Conservation (phyloP, 1,284 basidiomycete species). For the Dichomitus squalens region DNA sequence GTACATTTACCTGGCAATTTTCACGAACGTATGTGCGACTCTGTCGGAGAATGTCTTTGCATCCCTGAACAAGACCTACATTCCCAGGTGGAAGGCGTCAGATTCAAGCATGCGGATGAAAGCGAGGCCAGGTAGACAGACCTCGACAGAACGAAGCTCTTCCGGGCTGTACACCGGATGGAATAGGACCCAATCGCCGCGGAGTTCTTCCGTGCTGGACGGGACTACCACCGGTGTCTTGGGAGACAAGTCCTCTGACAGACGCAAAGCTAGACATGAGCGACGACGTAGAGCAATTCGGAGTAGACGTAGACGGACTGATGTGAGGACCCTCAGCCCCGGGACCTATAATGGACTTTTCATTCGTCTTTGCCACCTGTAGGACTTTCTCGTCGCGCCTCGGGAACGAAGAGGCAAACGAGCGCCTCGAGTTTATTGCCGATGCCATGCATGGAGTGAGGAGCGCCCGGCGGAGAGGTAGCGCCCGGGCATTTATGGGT, state of each 20-base stretch:
- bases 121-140: conserved; percentile 29
- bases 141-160: conserved; percentile 80
- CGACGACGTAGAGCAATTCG: neutral
- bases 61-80: conserved; percentile 70
- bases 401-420: conserved; percentile 12
- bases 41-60: conserved; percentile 74
- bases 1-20: conserved; percentile 47
- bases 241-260: conserved; percentile 23
- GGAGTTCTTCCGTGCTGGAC: conserved; percentile 34
- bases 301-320: conserved; percentile 26
- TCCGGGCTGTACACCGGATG: conserved; percentile 80
- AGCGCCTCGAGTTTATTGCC: conserved; percentile 12
- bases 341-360: conserved; percentile 21
- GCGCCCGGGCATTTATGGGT: conserved; percentile 14
- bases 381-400: conserved; percentile 4
- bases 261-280: conserved; percentile 2
- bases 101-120: neutral
- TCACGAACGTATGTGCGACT: conserved; percentile 68
- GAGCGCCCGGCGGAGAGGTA: conserved; percentile 17
- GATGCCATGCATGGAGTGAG: conserved; percentile 15
- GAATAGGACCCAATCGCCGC: conserved; percentile 82
- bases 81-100: neutral
- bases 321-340: conserved; percentile 37
- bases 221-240: conserved; percentile 4
- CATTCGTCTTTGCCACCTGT: conserved; percentile 21